Conservation (phyloP, 2,329 filamentous ascomycete species). For the Botrytis hyacinthi region DNA sequence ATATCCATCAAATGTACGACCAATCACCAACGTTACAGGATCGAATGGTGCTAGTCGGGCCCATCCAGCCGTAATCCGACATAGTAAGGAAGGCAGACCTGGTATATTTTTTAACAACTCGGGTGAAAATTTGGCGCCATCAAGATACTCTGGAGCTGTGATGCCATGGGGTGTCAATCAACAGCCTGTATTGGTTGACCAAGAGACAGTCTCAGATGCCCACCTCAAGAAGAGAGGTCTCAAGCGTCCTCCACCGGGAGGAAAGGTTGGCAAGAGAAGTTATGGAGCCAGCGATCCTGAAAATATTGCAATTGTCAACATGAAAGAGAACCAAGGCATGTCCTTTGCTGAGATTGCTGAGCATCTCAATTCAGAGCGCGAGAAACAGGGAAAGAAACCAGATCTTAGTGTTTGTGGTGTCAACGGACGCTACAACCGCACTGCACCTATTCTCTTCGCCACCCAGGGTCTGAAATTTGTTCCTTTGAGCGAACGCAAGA, state of each 20-base stretch:
- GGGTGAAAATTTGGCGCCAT: slow-evolving; percentile 22
- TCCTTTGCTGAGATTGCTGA: slow-evolving; percentile 32
- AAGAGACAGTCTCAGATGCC: slow-evolving; percentile 29
- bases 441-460: slow-evolving; percentile 36
- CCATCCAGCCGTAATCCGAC: neutral
- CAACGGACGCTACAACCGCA: slow-evolving; percentile 37
- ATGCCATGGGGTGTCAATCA: slow-evolving; percentile 30
- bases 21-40: neutral
- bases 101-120: slow-evolving; percentile 11
- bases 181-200: slow-evolving; percentile 24
- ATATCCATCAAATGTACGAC: neutral
- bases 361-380: slow-evolving; percentile 29
- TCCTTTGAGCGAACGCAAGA: slow-evolving; percentile 28
- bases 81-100: neutral
- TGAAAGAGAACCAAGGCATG: slow-evolving; percentile 30
- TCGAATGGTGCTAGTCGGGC: neutral
- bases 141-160: slow-evolving; percentile 29
- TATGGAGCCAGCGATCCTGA: slow-evolving; percentile 38
- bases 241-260: slow-evolving; percentile 20
- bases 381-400: slow-evolving; percentile 26
- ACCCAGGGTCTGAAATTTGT: slow-evolving; percentile 32
- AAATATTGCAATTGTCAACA: slow-evolving; percentile 37
- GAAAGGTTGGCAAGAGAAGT: slow-evolving; percentile 30
- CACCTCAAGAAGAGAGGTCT: slow-evolving; percentile 33
- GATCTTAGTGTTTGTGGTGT: slow-evolving; percentile 31